phyloP scores from a whole-genome alignment of 371 early-diverging fungal species.

The Umbelopsis sp. region DNA sequence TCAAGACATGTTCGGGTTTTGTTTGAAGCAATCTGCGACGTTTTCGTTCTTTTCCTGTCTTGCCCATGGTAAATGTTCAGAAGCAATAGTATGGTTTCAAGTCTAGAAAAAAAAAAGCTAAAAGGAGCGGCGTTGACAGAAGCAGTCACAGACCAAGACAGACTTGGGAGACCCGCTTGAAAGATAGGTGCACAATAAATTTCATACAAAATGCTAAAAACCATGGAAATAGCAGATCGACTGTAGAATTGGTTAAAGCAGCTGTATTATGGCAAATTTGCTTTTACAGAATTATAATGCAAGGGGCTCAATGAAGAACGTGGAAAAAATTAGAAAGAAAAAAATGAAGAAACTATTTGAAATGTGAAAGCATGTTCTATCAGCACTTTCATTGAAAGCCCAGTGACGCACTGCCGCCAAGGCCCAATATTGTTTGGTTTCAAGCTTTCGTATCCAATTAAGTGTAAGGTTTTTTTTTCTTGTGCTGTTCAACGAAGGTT shows the following conservation, averaged over 20 bases:
- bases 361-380: not conserved
- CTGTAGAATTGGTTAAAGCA: too few relatives aligned
- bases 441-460: not conserved
- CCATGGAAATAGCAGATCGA: too few relatives aligned
- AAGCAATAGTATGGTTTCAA: too few relatives aligned
- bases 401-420: conserved; percentile 18
- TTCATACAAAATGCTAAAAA: too few relatives aligned
- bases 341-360: conserved; percentile 1
- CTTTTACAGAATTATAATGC: too few relatives aligned
- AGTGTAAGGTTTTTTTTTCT: not conserved
- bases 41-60: conserved; percentile 40
- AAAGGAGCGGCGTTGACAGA: not conserved
- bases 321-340: not conserved
- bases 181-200: too few relatives aligned
- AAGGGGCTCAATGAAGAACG: not conserved
- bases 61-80: conserved; percentile 30
- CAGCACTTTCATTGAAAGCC: not conserved
- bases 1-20: conserved; percentile 29
- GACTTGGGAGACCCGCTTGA: too few relatives aligned
- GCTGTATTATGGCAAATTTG: too few relatives aligned
- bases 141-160: not conserved
- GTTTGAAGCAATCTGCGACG: conserved; percentile 39
- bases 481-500: not conserved
- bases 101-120: not conserved
- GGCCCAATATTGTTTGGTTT: not conserved